These are phyloP conservation scores for Verticillium tricorpus DNA, from an alignment of 2,329 filamentous ascomycete genomes.

Conservation along the genomic window DNA sequence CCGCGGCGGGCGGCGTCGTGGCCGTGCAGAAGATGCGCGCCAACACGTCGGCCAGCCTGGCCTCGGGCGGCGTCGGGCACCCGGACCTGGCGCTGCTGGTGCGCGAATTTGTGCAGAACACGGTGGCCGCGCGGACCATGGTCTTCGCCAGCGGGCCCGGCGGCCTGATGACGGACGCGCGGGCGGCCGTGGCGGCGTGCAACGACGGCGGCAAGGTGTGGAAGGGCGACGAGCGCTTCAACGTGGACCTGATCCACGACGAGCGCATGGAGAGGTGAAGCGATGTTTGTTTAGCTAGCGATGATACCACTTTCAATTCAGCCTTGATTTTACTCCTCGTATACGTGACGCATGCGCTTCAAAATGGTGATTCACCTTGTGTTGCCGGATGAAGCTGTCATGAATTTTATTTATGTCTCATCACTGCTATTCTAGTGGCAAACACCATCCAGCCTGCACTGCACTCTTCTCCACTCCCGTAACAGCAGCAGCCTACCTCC, in stretches of 20 bases:
- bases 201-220: conserved; percentile 52
- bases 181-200: conserved; percentile 45
- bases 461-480: no score
- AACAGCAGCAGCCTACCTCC: neutral
- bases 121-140: conserved; percentile 42
- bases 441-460: no score
- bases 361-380: no score
- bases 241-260: conserved; percentile 55
- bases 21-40: conserved; percentile 2
- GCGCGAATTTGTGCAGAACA: conserved; percentile 40
- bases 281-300: neutral
- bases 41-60: neutral
- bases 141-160: conserved; percentile 59
- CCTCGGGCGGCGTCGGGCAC: conserved; percentile 19
- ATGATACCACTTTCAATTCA: neutral
- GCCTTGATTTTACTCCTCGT: neutral
- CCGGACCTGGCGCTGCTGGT: conserved; percentile 44
- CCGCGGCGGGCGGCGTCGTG: conserved; percentile 9
- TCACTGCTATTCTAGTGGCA: neutral
- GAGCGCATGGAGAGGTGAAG: conserved; percentile 51
- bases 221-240: conserved; percentile 50
- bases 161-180: conserved; percentile 54
- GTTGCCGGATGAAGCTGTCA: no score
- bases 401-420: neutral
- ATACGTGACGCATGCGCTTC: no score